These are phyloP conservation scores for Syzygium aqueum DNA, from an alignment of 345 rosid species.

Conservation along the genomic window DNA sequence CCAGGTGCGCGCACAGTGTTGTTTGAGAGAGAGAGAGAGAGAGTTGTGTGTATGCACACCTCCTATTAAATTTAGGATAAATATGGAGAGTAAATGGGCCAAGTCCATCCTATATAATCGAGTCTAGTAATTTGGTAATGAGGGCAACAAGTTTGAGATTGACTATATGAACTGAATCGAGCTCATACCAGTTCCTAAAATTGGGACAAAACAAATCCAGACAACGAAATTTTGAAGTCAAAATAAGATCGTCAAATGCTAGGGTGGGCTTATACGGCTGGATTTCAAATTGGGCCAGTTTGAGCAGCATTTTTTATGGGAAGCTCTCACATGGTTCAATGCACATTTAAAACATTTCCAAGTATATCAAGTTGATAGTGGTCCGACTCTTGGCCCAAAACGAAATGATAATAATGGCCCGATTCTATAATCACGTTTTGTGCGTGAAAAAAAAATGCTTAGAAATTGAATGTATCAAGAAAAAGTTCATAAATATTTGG, in stretches of 20 bases:
- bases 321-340: background rate
- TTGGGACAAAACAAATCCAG: background rate
- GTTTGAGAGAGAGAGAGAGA: background rate
- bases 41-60: background rate
- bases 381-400: background rate
- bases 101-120: background rate
- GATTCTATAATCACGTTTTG: background rate
- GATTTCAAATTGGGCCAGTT: background rate
- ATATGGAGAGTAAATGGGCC: background rate
- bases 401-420: background rate
- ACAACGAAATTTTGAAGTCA: background rate
- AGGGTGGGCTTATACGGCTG: background rate
- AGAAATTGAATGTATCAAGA: background rate
- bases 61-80: background rate
- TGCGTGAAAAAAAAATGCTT: background rate
- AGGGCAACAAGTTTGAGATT: background rate
- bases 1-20: too few species aligned
- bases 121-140: background rate
- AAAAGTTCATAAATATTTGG: background rate
- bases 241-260: background rate
- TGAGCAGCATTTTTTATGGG: background rate
- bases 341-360: background rate
- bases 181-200: background rate
- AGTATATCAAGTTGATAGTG: background rate
- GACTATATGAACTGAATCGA: background rate